phyloP scores from a whole-genome alignment of 2,329 filamentous ascomycete genomes.

The Epichloe glyceriae region DNA sequence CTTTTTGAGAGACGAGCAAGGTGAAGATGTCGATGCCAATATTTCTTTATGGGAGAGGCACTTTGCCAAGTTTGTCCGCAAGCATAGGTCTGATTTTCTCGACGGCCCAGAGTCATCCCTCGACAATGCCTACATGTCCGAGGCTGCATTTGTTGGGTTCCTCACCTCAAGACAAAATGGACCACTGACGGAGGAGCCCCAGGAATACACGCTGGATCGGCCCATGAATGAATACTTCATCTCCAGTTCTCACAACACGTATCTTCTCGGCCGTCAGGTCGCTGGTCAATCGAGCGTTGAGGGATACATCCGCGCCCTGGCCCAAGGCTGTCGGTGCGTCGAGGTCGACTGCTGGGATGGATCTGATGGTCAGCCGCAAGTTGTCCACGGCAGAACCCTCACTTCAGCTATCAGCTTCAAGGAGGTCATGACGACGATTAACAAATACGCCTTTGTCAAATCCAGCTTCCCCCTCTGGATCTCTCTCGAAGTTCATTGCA shows the following conservation, averaged over 20 bases:
- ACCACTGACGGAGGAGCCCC: slow-evolving; percentile 47
- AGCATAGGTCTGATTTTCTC: slow-evolving; percentile 35
- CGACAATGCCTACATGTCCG: slow-evolving; percentile 50
- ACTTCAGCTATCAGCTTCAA: slow-evolving; percentile 81
- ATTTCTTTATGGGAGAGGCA: slow-evolving; percentile 53
- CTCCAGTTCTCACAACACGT: slow-evolving; percentile 97
- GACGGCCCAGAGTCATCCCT: slow-evolving; percentile 29
- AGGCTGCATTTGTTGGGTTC: slow-evolving; percentile 66
- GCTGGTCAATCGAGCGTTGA: slow-evolving; percentile 85
- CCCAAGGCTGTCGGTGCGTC: slow-evolving; percentile 83
- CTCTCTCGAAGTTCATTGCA: slow-evolving; percentile 93
- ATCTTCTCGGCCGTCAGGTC: slow-evolving; percentile 82
- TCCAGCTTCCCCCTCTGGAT: slow-evolving; percentile 86
- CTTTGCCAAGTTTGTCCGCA: slow-evolving; percentile 58
- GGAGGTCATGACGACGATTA: slow-evolving; percentile 85
- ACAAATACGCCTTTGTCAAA: slow-evolving; percentile 83
- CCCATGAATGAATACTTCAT: slow-evolving; percentile 97
- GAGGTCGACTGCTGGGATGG: slow-evolving; percentile 99
- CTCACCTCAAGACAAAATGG: slow-evolving; percentile 63
- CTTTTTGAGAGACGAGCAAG: slow-evolving; percentile 64
- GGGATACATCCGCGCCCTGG: slow-evolving; percentile 80
- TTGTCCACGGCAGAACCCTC: slow-evolving; percentile 81
- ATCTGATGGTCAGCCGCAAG: slow-evolving; percentile 70
- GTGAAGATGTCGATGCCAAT: slow-evolving; percentile 60
- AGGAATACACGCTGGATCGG: slow-evolving; percentile 55